These are phyloP conservation scores for Medicago arabica DNA, from an alignment of 306 rosid species.

Conservation along the genomic window DNA sequence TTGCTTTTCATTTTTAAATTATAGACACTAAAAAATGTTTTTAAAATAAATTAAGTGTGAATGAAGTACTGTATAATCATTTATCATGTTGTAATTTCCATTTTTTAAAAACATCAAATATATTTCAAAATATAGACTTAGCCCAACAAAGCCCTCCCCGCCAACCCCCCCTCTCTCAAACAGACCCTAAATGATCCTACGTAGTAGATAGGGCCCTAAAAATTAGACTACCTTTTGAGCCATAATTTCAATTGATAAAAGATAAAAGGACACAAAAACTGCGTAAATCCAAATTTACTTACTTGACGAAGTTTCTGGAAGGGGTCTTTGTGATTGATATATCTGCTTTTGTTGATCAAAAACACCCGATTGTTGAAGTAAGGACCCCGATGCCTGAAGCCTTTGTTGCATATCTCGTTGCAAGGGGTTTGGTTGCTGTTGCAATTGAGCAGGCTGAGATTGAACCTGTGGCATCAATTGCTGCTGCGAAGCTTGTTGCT, in stretches of 20 bases:
- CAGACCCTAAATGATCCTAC: neutral
- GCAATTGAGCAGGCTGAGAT: conserved; percentile 88
- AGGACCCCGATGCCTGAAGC: conserved; percentile 75
- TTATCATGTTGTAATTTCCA: too few relatives aligned
- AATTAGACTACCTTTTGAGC: conserved; percentile 11
- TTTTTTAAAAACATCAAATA: too few relatives aligned
- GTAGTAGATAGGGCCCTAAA: conserved; percentile 9
- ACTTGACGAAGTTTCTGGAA: conserved; percentile 91
- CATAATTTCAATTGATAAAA: conserved; percentile 12
- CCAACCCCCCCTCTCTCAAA: too few relatives aligned
- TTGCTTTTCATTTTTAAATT: too few relatives aligned
- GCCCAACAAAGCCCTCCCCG: too few relatives aligned
- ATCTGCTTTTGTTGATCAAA: conserved; percentile 91
- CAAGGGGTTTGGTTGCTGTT: conserved; percentile 73
- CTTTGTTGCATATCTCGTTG: conserved; percentile 91
- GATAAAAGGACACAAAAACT: conserved; percentile 16
- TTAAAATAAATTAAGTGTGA: too few relatives aligned
- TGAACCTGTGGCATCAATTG: conserved; percentile 87
- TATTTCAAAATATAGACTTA: too few relatives aligned
- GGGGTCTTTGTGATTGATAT: conserved; percentile 82
- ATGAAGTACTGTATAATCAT: too few relatives aligned
- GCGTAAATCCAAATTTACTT: conserved; percentile 44
- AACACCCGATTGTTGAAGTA: conserved; percentile 75
- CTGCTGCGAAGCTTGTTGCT: conserved; percentile 77
- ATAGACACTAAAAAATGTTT: too few relatives aligned